Evolutionary conservation across 192 early-diverging fungal species (phyloP).

Genomic region (Lunasporangiospora selenospora): DNA sequence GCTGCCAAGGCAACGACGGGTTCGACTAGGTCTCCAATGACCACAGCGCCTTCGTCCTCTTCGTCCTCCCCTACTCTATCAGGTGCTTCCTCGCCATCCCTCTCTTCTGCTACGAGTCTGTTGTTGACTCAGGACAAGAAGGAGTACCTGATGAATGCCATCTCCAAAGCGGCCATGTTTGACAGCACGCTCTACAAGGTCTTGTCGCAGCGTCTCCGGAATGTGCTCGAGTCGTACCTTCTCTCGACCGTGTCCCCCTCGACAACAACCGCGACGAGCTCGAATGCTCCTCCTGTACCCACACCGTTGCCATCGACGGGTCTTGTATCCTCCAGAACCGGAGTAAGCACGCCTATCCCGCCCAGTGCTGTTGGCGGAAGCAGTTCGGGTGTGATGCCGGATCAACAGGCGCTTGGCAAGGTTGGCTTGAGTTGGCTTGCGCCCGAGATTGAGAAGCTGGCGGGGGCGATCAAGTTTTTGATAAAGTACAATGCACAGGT

Average conservation of each 20-base stretch:
- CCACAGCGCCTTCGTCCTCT: too few relatives aligned
- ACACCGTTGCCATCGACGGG: too few relatives aligned
- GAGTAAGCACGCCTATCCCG: background rate
- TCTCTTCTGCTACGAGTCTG: background rate
- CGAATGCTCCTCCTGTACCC: too few relatives aligned
- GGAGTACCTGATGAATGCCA: constrained; percentile 33
- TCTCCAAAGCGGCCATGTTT: constrained; percentile 51
- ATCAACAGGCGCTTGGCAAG: constrained; percentile 51
- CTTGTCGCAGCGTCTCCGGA: constrained; percentile 55
- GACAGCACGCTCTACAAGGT: constrained; percentile 61
- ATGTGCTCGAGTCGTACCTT: constrained; percentile 24
- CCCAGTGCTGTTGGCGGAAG: background rate
- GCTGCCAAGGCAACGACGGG: too few relatives aligned
- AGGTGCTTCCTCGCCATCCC: too few relatives aligned
- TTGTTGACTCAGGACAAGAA: constrained; percentile 17
- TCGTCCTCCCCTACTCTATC: too few relatives aligned
- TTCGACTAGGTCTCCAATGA: too few relatives aligned
- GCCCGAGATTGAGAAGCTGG: constrained; percentile 57
- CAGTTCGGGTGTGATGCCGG: constrained; percentile 40
- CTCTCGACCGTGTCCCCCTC: too few relatives aligned
- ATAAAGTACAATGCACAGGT: constrained; percentile 68
- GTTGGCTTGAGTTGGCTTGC: constrained; percentile 58
- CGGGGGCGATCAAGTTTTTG: constrained; percentile 49
- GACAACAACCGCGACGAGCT: too few relatives aligned
- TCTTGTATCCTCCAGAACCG: too few relatives aligned